Evolutionary conservation across 2,329 filamentous ascomycete genomes (phyloP).

Genomic region (Metarhizium humberi): DNA sequence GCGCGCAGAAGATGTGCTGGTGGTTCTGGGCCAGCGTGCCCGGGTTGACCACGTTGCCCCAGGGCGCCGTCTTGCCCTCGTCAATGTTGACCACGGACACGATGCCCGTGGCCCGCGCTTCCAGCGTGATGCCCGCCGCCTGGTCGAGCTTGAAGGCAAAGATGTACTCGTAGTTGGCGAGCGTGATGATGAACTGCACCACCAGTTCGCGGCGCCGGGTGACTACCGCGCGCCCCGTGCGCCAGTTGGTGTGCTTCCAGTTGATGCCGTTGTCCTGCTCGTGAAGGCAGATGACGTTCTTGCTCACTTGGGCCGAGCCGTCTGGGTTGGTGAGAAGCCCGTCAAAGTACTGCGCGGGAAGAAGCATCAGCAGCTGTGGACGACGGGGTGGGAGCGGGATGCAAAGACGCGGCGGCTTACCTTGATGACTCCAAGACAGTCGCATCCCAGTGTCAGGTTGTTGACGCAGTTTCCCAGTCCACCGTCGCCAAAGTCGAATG

Average conservation of each 20-base stretch:
- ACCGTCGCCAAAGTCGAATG: slow-evolving; percentile 63
- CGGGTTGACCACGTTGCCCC: slow-evolving; percentile 50
- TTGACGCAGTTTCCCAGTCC: slow-evolving; percentile 60
- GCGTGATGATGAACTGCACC: slow-evolving; percentile 51
- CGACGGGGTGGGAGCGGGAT: too few species aligned
- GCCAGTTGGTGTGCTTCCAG: slow-evolving; percentile 54
- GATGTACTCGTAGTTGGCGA: slow-evolving; percentile 52
- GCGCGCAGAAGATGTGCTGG: slow-evolving; percentile 55
- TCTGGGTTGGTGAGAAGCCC: slow-evolving; percentile 20
- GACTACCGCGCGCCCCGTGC: slow-evolving; percentile 45
- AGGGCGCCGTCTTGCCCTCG: slow-evolving; percentile 44
- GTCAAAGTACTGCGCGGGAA: slow-evolving; percentile 22
- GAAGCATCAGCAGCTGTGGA: too few species aligned
- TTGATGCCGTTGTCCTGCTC: slow-evolving; percentile 39
- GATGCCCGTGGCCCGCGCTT: slow-evolving; percentile 32
- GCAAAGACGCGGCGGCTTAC: slow-evolving; percentile 4
- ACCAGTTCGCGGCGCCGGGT: slow-evolving; percentile 47
- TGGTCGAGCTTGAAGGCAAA: slow-evolving; percentile 40
- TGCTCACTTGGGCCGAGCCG: slow-evolving; percentile 29
- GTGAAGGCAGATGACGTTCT: slow-evolving; percentile 29
- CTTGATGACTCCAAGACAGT: slow-evolving; percentile 55
- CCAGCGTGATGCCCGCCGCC: slow-evolving; percentile 29
- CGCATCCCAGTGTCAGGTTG: slow-evolving; percentile 58
- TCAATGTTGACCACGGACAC: slow-evolving; percentile 34
- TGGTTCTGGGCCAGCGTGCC: slow-evolving; percentile 56